These are phyloP conservation scores for Cryptococcus wingfieldii DNA, from an alignment of 1,284 basidiomycete species.

Conservation along the genomic window DNA sequence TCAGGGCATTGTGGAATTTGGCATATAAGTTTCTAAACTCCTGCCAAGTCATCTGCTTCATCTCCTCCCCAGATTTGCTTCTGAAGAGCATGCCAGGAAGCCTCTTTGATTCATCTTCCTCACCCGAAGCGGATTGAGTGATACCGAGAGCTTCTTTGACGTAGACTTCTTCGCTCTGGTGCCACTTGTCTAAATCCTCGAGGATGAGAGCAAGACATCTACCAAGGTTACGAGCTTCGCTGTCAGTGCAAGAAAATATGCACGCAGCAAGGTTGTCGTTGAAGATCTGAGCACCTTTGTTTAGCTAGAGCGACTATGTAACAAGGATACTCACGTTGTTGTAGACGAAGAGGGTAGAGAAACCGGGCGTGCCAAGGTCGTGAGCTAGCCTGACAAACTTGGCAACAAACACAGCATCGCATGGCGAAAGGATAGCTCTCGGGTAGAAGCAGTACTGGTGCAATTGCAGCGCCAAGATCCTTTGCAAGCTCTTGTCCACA, in stretches of 20 bases:
- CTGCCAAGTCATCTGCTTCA: conserved; percentile 59
- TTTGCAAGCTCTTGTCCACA: conserved; percentile 19
- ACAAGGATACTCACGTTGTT: conserved; percentile 60
- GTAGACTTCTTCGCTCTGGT: conserved; percentile 57
- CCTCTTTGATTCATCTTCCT: conserved; percentile 57
- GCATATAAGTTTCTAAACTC: conserved; percentile 66
- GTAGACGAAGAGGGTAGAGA: conserved; percentile 80
- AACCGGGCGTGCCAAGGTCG: conserved; percentile 75
- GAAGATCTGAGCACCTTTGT: conserved; percentile 57
- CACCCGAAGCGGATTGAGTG: background rate
- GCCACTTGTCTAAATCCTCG: conserved; percentile 72
- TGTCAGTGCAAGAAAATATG: conserved; percentile 89
- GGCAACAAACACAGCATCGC: conserved; percentile 92
- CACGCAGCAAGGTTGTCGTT: conserved; percentile 77
- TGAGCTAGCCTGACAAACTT: conserved; percentile 87
- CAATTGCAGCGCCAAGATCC: conserved; percentile 23
- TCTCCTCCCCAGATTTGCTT: conserved; percentile 49
- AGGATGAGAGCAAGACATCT: conserved; percentile 78
- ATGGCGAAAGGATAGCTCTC: conserved; percentile 82
- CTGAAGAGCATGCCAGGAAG: conserved; percentile 59
- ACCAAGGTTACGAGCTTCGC: conserved; percentile 94
- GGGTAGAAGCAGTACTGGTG: conserved; percentile 87
- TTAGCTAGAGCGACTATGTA: background rate
- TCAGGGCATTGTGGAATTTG: conserved; percentile 77
- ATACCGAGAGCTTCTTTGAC: conserved; percentile 50